A percentile compares a stretch with the other conserved stretches of the same genome.
These are phyloP conservation scores for Prunus mume DNA, from an alignment of 306 rosid genomes.

Conservation along the genomic window DNA sequence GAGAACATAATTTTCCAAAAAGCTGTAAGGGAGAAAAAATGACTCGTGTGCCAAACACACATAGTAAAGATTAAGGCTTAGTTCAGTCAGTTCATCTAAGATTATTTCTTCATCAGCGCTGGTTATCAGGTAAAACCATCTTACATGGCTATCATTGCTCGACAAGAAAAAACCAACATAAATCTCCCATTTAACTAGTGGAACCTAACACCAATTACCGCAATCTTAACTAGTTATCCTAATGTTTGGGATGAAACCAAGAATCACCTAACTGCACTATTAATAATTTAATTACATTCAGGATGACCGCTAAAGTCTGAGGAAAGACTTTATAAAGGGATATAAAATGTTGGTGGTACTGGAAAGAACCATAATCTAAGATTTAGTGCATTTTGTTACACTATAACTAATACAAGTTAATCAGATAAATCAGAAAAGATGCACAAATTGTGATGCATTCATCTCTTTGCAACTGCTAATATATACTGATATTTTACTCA, in stretches of 20 bases:
- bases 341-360: background rate
- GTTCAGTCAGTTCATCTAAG: background rate
- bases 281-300: background rate
- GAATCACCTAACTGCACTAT: background rate
- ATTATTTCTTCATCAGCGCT: background rate
- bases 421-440: background rate
- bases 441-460: background rate
- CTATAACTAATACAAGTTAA: background rate
- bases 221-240: background rate
- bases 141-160: background rate
- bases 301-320: background rate
- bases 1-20: background rate
- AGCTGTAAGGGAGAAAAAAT: background rate
- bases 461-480: background rate
- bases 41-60: background rate
- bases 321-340: background rate
- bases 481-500: background rate
- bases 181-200: background rate
- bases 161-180: background rate
- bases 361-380: constrained; percentile 6
- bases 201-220: background rate
- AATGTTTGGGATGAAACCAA: background rate
- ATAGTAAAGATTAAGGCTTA: background rate
- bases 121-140: background rate
- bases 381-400: background rate